Conservation (phyloP, 768 basidiomycete species). For the Boletus pseudopeckii region DNA sequence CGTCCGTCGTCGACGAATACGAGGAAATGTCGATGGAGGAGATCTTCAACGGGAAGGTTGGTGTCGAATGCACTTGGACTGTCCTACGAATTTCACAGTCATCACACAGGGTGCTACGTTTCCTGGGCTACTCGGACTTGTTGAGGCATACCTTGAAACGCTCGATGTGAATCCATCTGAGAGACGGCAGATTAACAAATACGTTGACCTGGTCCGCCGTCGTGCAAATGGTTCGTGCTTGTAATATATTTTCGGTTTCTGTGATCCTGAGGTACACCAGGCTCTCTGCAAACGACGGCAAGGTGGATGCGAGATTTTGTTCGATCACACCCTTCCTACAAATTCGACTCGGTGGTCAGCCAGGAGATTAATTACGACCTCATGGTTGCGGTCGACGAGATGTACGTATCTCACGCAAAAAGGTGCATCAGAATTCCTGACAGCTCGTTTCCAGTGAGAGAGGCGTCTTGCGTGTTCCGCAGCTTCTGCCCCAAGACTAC, state of each 20-base stretch:
- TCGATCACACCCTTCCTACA: conserved; percentile 85
- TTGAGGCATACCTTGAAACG: conserved; percentile 82
- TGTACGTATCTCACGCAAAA: conserved; percentile 52
- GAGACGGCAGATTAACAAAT: conserved; percentile 62
- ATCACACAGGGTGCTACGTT: conserved; percentile 58
- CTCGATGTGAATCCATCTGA: conserved; percentile 69
- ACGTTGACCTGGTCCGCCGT: conserved; percentile 73
- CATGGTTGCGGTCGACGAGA: conserved; percentile 82
- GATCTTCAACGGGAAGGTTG: conserved; percentile 90
- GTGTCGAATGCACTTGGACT: conserved; percentile 12
- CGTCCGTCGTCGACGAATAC: conserved; percentile 75
- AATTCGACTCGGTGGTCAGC: conserved; percentile 87
- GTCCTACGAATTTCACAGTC: not conserved
- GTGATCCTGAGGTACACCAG: conserved; percentile 36
- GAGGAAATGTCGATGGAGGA: conserved; percentile 91
- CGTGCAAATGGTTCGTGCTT: conserved; percentile 70
- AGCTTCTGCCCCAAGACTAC: conserved; percentile 63
- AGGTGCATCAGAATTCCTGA: not conserved
- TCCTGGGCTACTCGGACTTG: conserved; percentile 78
- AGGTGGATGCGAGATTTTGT: conserved; percentile 94
- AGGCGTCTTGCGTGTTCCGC: conserved; percentile 57
- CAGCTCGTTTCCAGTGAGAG: conserved; percentile 50
- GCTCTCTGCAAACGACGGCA: conserved; percentile 79
- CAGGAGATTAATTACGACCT: conserved; percentile 95
- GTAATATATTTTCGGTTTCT: not conserved